Evolutionary conservation across 805 yeast species (phyloP), one percentile per base, ranked within the genome.

Genomic region (Wickerhamomyces bisporus): DNA sequence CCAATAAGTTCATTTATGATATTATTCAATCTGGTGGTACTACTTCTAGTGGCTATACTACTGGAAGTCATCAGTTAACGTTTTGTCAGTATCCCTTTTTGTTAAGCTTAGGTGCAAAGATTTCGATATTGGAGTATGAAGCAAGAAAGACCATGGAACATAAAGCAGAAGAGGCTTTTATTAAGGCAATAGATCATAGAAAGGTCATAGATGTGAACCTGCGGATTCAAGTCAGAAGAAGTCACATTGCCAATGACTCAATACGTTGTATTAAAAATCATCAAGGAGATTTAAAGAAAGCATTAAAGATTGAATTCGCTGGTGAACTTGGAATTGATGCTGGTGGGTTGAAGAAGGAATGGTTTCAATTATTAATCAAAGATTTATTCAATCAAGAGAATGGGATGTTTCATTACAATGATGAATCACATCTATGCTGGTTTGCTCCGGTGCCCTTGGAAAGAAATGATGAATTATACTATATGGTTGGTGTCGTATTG

Each of bases 321-420:
- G 80, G 80, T 42, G 98, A 91, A 54, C 94, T 89, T 0, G 98
- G 98, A 0, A 75, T 91, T 17, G 98, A 91, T 64, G 97, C 88
- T 1, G 98, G 98, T 2, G 98, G 98, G 0, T 68, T 91, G 41
- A 77, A 82, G 50, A 89, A 88, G 53, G 98, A 91, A 53, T 91
- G 98, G 98, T 89, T 93, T 58, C 66, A 78, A 34, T 61, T 89
- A 28, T 64, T 93, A 28, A 79, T 85, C 1, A 75, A 74, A 41
- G 81, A 81, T 19, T 58, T 91, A 2, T 84, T 89, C 54, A 74
- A 73, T 50, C 83, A 88, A 2, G 65, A 67, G 33, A 74, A 78
- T 24, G 87, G 86, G 0, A 68, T 88, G 58, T 80, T 93, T 43
- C 54, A 63, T 8, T 74, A 76, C 47, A 74, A 79, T 30, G 84